phyloP scores from a whole-genome alignment of 306 rosid genomes.

The Crotalaria pallida region DNA sequence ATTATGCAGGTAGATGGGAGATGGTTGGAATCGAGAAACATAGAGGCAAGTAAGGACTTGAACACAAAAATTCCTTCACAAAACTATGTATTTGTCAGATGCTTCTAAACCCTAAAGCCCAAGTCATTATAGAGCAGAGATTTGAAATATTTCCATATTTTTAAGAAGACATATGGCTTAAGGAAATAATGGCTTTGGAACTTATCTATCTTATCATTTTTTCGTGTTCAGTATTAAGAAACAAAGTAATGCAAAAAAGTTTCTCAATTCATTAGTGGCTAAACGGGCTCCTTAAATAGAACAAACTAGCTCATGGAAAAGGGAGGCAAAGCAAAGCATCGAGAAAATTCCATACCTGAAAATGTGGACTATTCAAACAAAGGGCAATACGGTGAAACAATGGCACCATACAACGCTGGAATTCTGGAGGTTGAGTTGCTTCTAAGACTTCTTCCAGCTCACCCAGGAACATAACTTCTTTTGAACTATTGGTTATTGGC shows the following conservation, averaged over 20 bases:
- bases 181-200: conserved; percentile 11
- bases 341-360: conserved; percentile 49
- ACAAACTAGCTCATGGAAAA: neutral
- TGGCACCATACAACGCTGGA: conserved; percentile 70
- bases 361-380: conserved; percentile 60
- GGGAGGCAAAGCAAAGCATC: neutral
- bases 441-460: conserved; percentile 70
- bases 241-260: neutral
- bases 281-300: neutral
- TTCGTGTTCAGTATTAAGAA: neutral
- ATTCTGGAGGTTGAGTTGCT: conserved; percentile 62
- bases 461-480: conserved; percentile 64
- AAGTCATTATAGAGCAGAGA: neutral
- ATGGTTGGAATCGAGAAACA: neutral
- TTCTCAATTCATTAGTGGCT: neutral
- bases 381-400: conserved; percentile 50
- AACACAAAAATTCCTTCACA: neutral
- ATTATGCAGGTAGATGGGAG: neutral
- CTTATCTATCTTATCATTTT: neutral
- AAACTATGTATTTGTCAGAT: neutral
- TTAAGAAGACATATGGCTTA: neutral
- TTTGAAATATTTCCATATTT: neutral
- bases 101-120: neutral
- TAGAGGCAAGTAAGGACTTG: neutral
- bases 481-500: conserved; percentile 70